These are phyloP conservation scores for Penicillium egyptiacum DNA, from an alignment of 495 filamentous ascomycete genomes.

Conservation along the genomic window DNA sequence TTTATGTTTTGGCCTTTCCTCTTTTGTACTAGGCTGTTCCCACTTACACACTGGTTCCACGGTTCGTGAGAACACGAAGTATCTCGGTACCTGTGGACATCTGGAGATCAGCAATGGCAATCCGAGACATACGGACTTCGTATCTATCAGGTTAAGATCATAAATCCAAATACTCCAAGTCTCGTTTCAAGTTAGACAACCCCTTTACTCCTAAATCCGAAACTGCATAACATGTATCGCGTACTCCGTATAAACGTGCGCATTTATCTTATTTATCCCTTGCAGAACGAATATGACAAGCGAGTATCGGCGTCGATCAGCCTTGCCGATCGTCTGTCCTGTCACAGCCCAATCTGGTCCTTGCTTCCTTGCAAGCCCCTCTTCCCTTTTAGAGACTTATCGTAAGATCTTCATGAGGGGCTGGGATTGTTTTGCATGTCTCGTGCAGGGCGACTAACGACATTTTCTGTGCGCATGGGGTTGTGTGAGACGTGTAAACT, in stretches of 20 bases:
- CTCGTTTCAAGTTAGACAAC: slow-evolving; percentile 6
- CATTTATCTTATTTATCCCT: slow-evolving; percentile 19
- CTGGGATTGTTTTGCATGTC: slow-evolving; percentile 11
- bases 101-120: neutral
- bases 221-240: neutral
- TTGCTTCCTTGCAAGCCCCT: slow-evolving; percentile 8
- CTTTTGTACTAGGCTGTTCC: neutral
- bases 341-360: slow-evolving; percentile 22
- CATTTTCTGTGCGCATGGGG: neutral
- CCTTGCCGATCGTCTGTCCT: slow-evolving; percentile 23
- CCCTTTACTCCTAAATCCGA: neutral
- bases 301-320: slow-evolving; percentile 10
- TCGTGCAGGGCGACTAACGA: slow-evolving; percentile 13
- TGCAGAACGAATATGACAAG: slow-evolving; percentile 19
- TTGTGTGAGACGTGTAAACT: slow-evolving; percentile 4
- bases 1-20: slow-evolving; percentile 15
- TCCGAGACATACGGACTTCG: neutral
- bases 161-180: neutral
- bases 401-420: slow-evolving; percentile 2
- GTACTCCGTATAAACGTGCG: slow-evolving; percentile 6
- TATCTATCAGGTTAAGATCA: neutral
- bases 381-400: neutral
- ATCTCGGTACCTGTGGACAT: too few species aligned
- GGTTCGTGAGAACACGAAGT: neutral
- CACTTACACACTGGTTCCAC: neutral